Conservation (phyloP, 257 asterid species). For the Capsicum baccatum region DNA sequence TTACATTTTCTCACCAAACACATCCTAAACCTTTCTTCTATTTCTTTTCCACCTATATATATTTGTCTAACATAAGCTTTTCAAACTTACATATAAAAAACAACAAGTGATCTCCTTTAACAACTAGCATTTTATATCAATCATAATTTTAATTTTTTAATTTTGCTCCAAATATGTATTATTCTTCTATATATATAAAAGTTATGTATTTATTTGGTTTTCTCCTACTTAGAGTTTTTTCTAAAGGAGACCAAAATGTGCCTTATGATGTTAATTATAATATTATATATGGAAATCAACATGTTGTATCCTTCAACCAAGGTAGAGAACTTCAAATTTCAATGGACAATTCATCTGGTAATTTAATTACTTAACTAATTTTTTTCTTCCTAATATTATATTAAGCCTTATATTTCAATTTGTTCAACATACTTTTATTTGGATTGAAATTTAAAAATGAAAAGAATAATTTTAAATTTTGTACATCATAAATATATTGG, state of each 20-base stretch:
- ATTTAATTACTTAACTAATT: background rate
- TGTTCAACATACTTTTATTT: background rate
- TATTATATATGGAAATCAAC: constrained; percentile 55
- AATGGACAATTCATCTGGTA: constrained; percentile 62
- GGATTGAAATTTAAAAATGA: background rate
- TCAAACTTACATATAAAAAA: background rate
- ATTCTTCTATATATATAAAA: constrained; percentile 17
- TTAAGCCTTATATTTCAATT: background rate
- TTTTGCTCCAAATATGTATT: background rate
- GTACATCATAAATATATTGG: background rate
- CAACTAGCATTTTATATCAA: background rate
- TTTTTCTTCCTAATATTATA: too few relatives aligned
- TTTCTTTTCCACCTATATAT: background rate
- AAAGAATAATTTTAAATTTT: background rate
- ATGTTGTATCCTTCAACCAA: constrained; percentile 40
- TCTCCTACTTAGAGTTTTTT: constrained; percentile 12
- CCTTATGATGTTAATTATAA: constrained; percentile 47
- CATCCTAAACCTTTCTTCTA: background rate
- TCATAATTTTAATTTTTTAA: background rate
- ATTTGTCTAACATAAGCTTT: background rate
- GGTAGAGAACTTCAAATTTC: constrained; percentile 57
- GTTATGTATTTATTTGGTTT: constrained; percentile 27
- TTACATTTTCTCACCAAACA: background rate
- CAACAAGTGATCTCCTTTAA: background rate
- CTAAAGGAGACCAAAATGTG: constrained; percentile 31